A percentile compares a stretch with the other conserved stretches of the same genome.
Conservation (phyloP, 495 filamentous ascomycete genomes). For the Aspergillus bridgeri region DNA sequence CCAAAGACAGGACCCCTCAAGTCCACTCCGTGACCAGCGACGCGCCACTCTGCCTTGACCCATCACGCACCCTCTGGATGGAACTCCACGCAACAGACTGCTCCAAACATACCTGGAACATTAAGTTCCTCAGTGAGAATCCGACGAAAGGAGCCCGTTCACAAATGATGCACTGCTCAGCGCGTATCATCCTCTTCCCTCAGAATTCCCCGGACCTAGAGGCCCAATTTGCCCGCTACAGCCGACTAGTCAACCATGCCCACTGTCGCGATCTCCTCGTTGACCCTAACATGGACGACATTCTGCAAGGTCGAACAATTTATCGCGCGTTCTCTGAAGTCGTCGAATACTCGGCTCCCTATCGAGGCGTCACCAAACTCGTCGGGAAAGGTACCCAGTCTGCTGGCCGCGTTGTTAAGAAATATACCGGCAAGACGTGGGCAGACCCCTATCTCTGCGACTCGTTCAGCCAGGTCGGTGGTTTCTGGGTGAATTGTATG, state of each 20-base stretch:
- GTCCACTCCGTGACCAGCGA: conserved; percentile 38
- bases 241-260: conserved; percentile 37
- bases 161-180: conserved; percentile 13
- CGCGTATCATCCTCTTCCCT: conserved; percentile 6
- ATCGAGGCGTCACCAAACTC: conserved; percentile 43
- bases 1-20: conserved; percentile 24
- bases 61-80: conserved; percentile 35
- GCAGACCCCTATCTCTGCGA: conserved; percentile 37
- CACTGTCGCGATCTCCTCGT: conserved; percentile 40
- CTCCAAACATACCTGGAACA: conserved; percentile 22
- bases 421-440: conserved; percentile 35
- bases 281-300: conserved; percentile 38
- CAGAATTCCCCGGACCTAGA: not conserved
- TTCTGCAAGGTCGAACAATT: conserved; percentile 47
- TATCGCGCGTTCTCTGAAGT: conserved; percentile 46
- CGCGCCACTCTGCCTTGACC: conserved; percentile 38
- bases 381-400: conserved; percentile 41
- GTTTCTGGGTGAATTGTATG: conserved; percentile 54
- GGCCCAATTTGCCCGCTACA: conserved; percentile 40
- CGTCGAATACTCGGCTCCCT: conserved; percentile 46
- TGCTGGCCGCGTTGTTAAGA: conserved; percentile 42
- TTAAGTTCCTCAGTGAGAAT: conserved; percentile 12
- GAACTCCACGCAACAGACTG: conserved; percentile 22
- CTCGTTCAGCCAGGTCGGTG: conserved; percentile 49
- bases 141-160: conserved; percentile 1